phyloP scores from a whole-genome alignment of 306 rosid genomes.

The Cucurbita maxima region DNA sequence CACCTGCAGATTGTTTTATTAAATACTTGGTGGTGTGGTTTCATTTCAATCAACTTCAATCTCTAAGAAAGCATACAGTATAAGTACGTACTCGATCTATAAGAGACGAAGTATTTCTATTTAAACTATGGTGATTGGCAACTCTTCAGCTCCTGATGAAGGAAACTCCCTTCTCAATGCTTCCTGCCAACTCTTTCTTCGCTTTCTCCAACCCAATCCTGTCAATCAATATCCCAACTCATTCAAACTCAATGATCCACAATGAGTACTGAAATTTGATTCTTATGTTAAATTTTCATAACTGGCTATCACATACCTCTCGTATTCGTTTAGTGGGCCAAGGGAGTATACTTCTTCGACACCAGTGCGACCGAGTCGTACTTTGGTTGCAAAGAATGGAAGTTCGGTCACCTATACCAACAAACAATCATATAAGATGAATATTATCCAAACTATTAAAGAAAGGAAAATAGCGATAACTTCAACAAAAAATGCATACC shows the following conservation, averaged over 20 bases:
- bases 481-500: conserved; percentile 17
- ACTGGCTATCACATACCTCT: not conserved
- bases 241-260: not conserved
- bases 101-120: not conserved
- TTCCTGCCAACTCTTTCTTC: conserved; percentile 5
- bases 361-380: conserved; percentile 1
- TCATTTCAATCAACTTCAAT: not conserved
- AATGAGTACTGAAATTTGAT: not conserved
- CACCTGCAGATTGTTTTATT: not conserved
- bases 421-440: not conserved
- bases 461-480: not conserved
- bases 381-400: conserved; percentile 5
- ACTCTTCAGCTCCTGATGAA: conserved; percentile 1
- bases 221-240: conserved; percentile 1
- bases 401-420: conserved; percentile 1
- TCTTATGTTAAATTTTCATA: not conserved
- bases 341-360: conserved; percentile 1
- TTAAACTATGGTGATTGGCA: not conserved
- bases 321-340: not conserved
- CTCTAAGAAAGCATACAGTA: not conserved
- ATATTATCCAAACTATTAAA: not conserved
- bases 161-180: conserved; percentile 9
- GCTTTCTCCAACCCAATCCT: conserved; percentile 12
- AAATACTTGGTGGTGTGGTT: not conserved
- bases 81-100: not conserved